Conservation (phyloP, 352 stramenopile species). For the Globisporangium mamillatum region DNA sequence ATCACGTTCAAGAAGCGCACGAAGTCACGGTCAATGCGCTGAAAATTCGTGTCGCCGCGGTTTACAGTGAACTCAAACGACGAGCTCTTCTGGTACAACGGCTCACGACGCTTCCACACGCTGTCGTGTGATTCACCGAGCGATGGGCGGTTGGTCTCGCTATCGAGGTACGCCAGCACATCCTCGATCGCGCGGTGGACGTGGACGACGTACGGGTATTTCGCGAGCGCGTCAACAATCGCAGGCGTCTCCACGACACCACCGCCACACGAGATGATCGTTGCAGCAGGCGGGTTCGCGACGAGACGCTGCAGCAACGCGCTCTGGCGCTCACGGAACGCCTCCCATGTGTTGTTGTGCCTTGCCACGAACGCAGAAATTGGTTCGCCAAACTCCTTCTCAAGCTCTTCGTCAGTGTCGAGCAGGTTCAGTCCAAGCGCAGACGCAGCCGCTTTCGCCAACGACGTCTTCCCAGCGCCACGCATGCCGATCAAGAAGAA, state of each 20-base stretch:
- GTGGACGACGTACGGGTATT: conserved; percentile 72
- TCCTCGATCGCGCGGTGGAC: conserved; percentile 69
- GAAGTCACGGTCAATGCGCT: conserved; percentile 70
- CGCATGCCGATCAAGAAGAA: conserved; percentile 89
- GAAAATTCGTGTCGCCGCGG: conserved; percentile 48
- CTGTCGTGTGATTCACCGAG: conserved; percentile 56
- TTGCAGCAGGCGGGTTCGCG: conserved; percentile 47
- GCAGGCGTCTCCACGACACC: conserved; percentile 76
- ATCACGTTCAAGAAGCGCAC: conserved; percentile 62
- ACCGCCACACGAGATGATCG: conserved; percentile 82
- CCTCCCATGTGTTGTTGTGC: conserved; percentile 64
- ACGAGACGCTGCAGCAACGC: conserved; percentile 60
- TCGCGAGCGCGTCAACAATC: conserved; percentile 55
- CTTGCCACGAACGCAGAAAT: conserved; percentile 68
- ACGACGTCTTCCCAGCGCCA: conserved; percentile 80
- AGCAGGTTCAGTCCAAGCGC: conserved; percentile 57
- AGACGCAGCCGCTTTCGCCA: conserved; percentile 49
- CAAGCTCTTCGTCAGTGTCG: conserved; percentile 77
- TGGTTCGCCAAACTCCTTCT: conserved; percentile 59
- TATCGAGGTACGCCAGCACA: conserved; percentile 60
- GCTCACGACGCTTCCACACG: conserved; percentile 54
- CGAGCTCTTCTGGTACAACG: conserved; percentile 51
- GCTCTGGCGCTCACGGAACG: conserved; percentile 70
- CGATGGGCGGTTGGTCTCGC: conserved; percentile 48
- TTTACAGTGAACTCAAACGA: conserved; percentile 68